Percentiles rank a stretch among this genome's conserved stretches.
These are phyloP conservation scores for Syzygium aqueum DNA, from an alignment of 345 rosid species.

Conservation along the genomic window DNA sequence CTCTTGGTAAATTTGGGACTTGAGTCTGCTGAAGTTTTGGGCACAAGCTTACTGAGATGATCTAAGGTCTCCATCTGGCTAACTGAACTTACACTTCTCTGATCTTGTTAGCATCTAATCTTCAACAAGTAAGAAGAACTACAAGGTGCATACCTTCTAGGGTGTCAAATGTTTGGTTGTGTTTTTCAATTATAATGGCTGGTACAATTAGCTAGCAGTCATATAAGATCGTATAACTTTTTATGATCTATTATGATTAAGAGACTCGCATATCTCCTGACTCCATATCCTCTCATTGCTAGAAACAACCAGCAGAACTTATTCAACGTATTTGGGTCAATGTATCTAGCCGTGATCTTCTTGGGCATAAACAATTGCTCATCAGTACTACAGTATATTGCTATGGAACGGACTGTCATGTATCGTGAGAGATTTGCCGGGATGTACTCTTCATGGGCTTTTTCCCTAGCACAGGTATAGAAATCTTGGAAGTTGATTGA, in stretches of 20 bases:
- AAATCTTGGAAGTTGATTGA: neutral
- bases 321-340: slow-evolving; percentile 46
- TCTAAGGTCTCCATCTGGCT: neutral
- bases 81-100: neutral
- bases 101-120: neutral
- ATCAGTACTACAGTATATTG: slow-evolving; percentile 43
- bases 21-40: neutral
- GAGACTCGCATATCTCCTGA: neutral
- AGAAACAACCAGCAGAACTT: slow-evolving; percentile 60
- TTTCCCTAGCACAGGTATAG: slow-evolving; percentile 53
- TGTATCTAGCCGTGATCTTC: slow-evolving; percentile 36
- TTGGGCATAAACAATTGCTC: slow-evolving; percentile 64
- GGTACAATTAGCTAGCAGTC: neutral
- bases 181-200: neutral
- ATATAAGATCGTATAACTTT: neutral
- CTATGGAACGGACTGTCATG: slow-evolving; percentile 50
- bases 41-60: neutral
- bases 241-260: neutral
- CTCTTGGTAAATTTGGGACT: neutral
- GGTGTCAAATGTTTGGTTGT: neutral
- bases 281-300: neutral
- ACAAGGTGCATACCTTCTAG: neutral
- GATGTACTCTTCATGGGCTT: slow-evolving; percentile 71
- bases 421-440: slow-evolving; percentile 79
- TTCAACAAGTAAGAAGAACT: neutral